phyloP scores from a whole-genome alignment of 768 basidiomycete species.

The Pholiota microspora region DNA sequence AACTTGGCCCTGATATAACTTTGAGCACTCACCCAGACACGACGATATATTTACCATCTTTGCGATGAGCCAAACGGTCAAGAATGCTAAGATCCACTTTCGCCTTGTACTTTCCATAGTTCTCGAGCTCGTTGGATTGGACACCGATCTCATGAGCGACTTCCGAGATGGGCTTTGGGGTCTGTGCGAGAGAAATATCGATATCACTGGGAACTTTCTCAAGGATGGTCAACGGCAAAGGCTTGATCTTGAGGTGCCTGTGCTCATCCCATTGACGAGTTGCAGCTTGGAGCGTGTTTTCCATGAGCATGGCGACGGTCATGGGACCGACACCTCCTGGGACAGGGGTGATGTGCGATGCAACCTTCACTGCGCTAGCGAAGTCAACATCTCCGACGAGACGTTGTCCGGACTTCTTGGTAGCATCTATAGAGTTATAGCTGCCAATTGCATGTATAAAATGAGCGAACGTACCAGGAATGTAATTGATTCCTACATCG shows the following conservation, averaged over 20 bases:
- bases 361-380: constrained; percentile 68
- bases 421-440: constrained; percentile 51
- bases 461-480: constrained; percentile 59
- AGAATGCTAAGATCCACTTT: constrained; percentile 92
- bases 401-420: constrained; percentile 93
- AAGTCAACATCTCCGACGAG: constrained; percentile 96
- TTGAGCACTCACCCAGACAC: constrained; percentile 70
- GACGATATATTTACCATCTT: constrained; percentile 94
- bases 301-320: constrained; percentile 98
- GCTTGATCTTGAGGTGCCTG: constrained; percentile 66
- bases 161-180: constrained; percentile 82
- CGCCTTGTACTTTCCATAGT: constrained; percentile 94
- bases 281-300: constrained; percentile 86
- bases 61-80: constrained; percentile 79
- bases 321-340: constrained; percentile 99
- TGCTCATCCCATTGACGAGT: constrained; percentile 75
- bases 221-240: constrained; percentile 75
- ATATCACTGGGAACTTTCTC: constrained; percentile 95
- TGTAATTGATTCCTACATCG: constrained; percentile 97
- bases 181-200: constrained; percentile 93
- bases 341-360: constrained; percentile 93
- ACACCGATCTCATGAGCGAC: constrained; percentile 90
- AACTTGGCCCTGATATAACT: too few species aligned
- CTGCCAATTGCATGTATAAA: background rate
- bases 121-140: constrained; percentile 83